Evolutionary conservation across 2,329 filamentous ascomycete genomes (phyloP).

Genomic region (Hypoxylon sp.): DNA sequence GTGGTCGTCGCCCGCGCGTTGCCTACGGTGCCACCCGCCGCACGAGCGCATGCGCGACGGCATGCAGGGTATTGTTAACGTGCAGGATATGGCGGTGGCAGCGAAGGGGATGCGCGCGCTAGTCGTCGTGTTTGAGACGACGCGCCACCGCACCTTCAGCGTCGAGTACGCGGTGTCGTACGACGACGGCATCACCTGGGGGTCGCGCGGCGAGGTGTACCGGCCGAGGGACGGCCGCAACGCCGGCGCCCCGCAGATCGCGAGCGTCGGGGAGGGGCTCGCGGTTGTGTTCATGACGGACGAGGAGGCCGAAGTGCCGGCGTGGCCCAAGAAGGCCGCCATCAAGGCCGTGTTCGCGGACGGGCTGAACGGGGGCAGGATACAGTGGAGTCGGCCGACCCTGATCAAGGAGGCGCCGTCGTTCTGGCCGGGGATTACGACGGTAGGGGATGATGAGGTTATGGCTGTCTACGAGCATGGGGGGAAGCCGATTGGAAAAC

Average conservation of each 20-base stretch:
- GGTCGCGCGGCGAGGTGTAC: slow-evolving; percentile 56
- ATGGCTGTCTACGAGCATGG: slow-evolving; percentile 49
- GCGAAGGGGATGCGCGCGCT: slow-evolving; percentile 52
- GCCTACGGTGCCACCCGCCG: slow-evolving; percentile 53
- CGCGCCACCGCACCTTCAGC: slow-evolving; percentile 55
- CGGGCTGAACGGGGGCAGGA: slow-evolving; percentile 50
- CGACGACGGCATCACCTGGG: slow-evolving; percentile 57
- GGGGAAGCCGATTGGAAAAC: slow-evolving; percentile 47
- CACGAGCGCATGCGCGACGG: slow-evolving; percentile 56
- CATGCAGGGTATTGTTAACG: slow-evolving; percentile 58
- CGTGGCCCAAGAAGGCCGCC: slow-evolving; percentile 56
- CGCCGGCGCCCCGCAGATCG: slow-evolving; percentile 60
- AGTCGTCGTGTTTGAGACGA: slow-evolving; percentile 62
- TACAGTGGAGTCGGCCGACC: slow-evolving; percentile 51
- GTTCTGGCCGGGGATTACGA: slow-evolving; percentile 56
- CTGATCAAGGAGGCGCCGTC: slow-evolving; percentile 50
- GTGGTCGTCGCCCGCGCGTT: slow-evolving; percentile 56
- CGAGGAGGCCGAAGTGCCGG: slow-evolving; percentile 53
- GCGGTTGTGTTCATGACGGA: slow-evolving; percentile 62
- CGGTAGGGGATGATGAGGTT: slow-evolving; percentile 45
- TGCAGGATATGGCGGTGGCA: slow-evolving; percentile 43
- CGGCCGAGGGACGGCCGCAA: slow-evolving; percentile 54
- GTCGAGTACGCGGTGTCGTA: slow-evolving; percentile 60
- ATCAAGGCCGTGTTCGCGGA: slow-evolving; percentile 56
- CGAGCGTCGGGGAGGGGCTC: slow-evolving; percentile 53